Evolutionary conservation across 2,329 filamentous ascomycete genomes (phyloP).

Genomic region (Fusarium marasasianum): DNA sequence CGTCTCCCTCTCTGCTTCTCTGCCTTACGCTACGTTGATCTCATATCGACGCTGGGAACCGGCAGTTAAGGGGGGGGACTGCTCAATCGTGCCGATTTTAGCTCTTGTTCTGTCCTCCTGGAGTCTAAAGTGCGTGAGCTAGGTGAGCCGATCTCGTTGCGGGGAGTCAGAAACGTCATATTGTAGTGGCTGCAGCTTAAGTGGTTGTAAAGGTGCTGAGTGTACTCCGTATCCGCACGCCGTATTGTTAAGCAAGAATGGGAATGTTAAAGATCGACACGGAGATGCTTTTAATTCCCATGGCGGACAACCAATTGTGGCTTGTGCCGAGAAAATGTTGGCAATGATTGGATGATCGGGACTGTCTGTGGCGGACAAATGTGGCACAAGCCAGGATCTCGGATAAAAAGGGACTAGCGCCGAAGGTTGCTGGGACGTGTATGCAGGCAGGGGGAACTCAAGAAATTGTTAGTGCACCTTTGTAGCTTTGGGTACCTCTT

Average conservation of each 20-base stretch:
- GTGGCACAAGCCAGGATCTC: slow-evolving; percentile 1
- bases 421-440: background rate
- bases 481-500: slow-evolving; percentile 26
- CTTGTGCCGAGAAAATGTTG: background rate
- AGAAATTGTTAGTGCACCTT: slow-evolving; percentile 31
- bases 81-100: slow-evolving; percentile 10
- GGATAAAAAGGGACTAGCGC: background rate
- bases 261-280: slow-evolving; percentile 26
- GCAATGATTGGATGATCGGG: background rate
- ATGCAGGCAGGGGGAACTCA: slow-evolving; percentile 9
- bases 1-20: background rate
- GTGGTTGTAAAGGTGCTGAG: background rate
- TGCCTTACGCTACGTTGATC: slow-evolving; percentile 5
- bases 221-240: background rate
- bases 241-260: slow-evolving; percentile 14
- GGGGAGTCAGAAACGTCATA: slow-evolving; percentile 24
- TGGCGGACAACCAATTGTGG: slow-evolving; percentile 16
- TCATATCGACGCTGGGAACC: slow-evolving; percentile 24
- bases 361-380: slow-evolving; percentile 5
- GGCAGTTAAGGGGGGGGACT: background rate
- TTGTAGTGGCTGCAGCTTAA: background rate
- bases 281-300: slow-evolving; percentile 18
- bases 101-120: background rate
- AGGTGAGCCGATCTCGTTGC: slow-evolving; percentile 11
- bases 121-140: slow-evolving; percentile 6